Base-by-base conservation (phyloP, 148 eudicot species). In the Talinum fruticosum region DNA sequence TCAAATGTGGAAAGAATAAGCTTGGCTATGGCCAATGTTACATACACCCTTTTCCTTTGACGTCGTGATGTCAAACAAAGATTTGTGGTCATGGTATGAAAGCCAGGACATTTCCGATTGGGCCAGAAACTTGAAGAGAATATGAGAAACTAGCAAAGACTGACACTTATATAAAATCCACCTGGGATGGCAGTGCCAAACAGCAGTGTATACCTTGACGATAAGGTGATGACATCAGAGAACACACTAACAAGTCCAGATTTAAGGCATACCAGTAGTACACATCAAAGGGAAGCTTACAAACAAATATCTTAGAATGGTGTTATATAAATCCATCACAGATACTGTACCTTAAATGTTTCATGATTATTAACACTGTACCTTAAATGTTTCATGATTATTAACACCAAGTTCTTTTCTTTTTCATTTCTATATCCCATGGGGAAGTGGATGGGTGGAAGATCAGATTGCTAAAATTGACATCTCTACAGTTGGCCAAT, bases 21-120 rank as follows among this genome's bases (percentile, higher is more conserved):
- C 36, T 34, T n/a, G 34, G 23, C 32, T 66, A 30, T 4, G 15
- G 38, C 70, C n/a, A 15, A 66, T 0, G 5, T 34, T 66, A 34
- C 38, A 34, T 4, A 16, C 10, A 33, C 24, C 36, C 68, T 65
- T 18, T 66, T 34, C 35, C 37, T 24, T 66, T 33, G 34, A 32
- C 18, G 38, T 19, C 21, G 15, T 18, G 10, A 66, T 66, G 21
- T 13, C 0, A 1, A 10, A 65, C 0, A 18, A 14, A 34, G 10
- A 59, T 59, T 59, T 32, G 70, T 29, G 67, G 10, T 26, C 41
- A 66, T 66, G n/a, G 68, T 64, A 64, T 64, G 29, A 34, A 66
- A 33, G 26, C 41, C 21, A 66, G 37, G 38, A 28, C 4, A 65
- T 41, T 29, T 65, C 68, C 18, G 4, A 65, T 65, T 26, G 18